These are phyloP conservation scores for Aspergillus uvarum DNA, from an alignment of 2,329 filamentous ascomycete genomes.

Conservation along the genomic window DNA sequence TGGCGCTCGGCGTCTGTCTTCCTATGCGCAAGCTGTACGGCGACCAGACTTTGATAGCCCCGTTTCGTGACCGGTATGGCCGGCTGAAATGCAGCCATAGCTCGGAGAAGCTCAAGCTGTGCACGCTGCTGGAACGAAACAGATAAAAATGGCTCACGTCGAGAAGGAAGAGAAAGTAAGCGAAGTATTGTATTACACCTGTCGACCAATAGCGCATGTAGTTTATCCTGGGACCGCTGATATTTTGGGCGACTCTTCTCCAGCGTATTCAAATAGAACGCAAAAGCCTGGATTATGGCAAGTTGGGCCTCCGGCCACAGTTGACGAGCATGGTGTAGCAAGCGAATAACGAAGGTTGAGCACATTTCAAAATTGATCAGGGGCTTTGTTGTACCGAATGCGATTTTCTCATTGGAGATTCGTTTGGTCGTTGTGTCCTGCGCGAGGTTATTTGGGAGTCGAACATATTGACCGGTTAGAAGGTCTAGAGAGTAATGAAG, in stretches of 20 bases:
- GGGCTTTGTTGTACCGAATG: slow-evolving; percentile 9
- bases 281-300: slow-evolving; percentile 43
- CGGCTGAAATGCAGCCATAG: slow-evolving; percentile 57
- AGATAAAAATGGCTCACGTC: slow-evolving; percentile 51
- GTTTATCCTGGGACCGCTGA: slow-evolving; percentile 4
- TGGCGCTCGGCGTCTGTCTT: slow-evolving; percentile 58
- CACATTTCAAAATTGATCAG: slow-evolving; percentile 31
- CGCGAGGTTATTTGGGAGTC: slow-evolving; percentile 6
- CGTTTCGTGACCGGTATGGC: slow-evolving; percentile 55
- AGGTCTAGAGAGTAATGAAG: slow-evolving; percentile 41
- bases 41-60: slow-evolving; percentile 58
- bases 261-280: slow-evolving; percentile 32
- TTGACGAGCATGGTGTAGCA: slow-evolving; percentile 52
- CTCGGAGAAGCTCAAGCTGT: slow-evolving; percentile 56
- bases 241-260: slow-evolving; percentile 5
- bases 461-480: slow-evolving; percentile 29
- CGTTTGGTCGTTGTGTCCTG: background rate
- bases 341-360: slow-evolving; percentile 45
- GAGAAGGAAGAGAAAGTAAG: slow-evolving; percentile 50
- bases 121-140: slow-evolving; percentile 54
- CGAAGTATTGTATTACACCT: slow-evolving; percentile 52
- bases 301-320: slow-evolving; percentile 50
- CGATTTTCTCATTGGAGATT: slow-evolving; percentile 4
- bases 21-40: slow-evolving; percentile 57
- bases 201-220: slow-evolving; percentile 34